These are phyloP conservation scores for Anethum foeniculum DNA, from an alignment of 140 eudicot species.

Conservation along the genomic window DNA sequence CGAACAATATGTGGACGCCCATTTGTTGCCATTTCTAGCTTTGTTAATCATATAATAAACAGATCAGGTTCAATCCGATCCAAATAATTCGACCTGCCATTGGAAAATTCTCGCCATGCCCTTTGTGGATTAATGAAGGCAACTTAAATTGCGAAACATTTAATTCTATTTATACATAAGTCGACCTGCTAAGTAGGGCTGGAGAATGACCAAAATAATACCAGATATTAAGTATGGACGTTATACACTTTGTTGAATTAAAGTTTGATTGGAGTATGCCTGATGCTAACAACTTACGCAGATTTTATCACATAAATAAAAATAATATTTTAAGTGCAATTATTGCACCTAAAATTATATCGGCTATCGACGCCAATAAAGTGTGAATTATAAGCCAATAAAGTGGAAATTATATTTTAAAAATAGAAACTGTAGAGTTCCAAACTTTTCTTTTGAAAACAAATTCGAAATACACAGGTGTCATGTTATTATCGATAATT, in stretches of 20 bases:
- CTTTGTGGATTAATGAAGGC: not conserved
- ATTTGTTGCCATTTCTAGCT: not conserved
- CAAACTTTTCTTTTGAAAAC: no score
- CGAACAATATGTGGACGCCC: not conserved
- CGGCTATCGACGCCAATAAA: no score
- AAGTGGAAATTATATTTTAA: no score
- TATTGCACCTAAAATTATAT: no score
- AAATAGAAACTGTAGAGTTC: no score
- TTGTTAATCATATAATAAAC: not conserved
- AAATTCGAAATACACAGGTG: no score
- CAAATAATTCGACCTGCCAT: not conserved
- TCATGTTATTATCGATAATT: no score
- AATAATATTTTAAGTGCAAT: no score
- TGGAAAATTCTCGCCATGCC: not conserved
- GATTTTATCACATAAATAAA: not conserved
- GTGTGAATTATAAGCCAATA: no score
- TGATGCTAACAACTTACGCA: not conserved
- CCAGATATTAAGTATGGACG: no score
- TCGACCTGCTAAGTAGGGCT: not conserved
- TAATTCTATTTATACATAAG: not conserved
- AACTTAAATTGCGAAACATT: not conserved
- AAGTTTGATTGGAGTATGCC: not conserved
- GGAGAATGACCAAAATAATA: not conserved
- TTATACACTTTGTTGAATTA: no score
- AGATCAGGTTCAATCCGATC: not conserved